These are phyloP conservation scores for Hemisphaericaspora xylanilytica DNA, from an alignment of 1,139 yeast genomes.

Conservation along the genomic window DNA sequence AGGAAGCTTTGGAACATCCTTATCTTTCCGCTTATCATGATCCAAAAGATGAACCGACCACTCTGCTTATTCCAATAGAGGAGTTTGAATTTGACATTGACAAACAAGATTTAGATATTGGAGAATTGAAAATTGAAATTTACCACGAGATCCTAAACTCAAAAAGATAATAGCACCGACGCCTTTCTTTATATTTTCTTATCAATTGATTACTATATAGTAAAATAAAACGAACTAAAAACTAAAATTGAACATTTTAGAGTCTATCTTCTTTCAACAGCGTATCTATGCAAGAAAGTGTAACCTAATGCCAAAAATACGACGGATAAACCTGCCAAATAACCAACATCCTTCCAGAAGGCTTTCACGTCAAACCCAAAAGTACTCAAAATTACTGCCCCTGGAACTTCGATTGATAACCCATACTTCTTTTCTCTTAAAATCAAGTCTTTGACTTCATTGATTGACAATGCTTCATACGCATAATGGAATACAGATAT, in stretches of 20 bases:
- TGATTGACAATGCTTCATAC: conserved; percentile 86
- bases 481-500: conserved; percentile 92
- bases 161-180: conserved; percentile 7
- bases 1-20: conserved; percentile 79
- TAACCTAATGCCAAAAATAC: conserved; percentile 69
- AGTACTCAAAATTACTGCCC: conserved; percentile 92
- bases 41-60: conserved; percentile 77
- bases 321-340: conserved; percentile 48
- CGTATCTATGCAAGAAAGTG: conserved; percentile 64
- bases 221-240: background rate
- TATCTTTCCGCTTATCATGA: conserved; percentile 79
- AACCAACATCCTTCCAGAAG: conserved; percentile 60
- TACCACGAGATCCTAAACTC: conserved; percentile 55
- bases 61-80: conserved; percentile 67
- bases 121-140: conserved; percentile 68
- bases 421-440: conserved; percentile 89
- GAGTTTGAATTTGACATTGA: conserved; percentile 81
- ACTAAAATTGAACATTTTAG: background rate
- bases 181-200: too few relatives aligned
- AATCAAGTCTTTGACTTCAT: conserved; percentile 87
- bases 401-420: conserved; percentile 93
- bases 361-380: conserved; percentile 90
- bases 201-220: background rate
- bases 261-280: conserved; percentile 66
- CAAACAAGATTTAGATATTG: conserved; percentile 66